These are phyloP conservation scores for Fragaria vesca DNA, from an alignment of 306 rosid genomes.

Conservation along the genomic window DNA sequence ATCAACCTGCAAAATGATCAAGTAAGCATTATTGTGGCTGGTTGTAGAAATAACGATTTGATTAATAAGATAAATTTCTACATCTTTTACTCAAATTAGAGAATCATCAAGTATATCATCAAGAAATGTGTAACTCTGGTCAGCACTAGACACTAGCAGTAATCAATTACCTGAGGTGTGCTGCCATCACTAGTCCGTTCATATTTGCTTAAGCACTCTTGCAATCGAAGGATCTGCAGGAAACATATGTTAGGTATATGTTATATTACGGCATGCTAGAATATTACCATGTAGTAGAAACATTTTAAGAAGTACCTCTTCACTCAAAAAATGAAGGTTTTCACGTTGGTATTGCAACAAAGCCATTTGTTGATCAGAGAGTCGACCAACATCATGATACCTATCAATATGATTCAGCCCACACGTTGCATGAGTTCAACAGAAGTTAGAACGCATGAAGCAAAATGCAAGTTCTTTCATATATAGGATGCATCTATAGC, in stretches of 20 bases:
- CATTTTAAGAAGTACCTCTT: conserved; percentile 60
- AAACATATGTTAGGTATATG: conserved; percentile 1
- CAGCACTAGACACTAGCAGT: neutral
- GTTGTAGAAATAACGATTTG: neutral
- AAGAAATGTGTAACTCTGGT: neutral
- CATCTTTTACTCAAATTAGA: neutral
- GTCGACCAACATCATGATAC: conserved; percentile 85
- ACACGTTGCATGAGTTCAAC: conserved; percentile 14
- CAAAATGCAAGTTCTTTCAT: neutral
- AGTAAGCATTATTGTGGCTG: neutral
- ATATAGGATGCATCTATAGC: neutral
- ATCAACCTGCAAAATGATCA: conserved; percentile 73
- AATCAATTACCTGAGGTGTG: conserved; percentile 79
- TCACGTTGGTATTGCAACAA: conserved; percentile 97
- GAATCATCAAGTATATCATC: neutral
- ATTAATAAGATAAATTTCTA: neutral
- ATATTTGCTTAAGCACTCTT: conserved; percentile 85
- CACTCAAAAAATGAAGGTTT: conserved; percentile 96
- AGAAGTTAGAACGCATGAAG: neutral
- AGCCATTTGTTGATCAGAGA: conserved; percentile 99
- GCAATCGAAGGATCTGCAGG: conserved; percentile 85
- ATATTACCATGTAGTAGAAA: neutral
- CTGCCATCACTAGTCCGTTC: conserved; percentile 83
- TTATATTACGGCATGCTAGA: neutral
- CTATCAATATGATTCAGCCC: conserved; percentile 28